Conservation (phyloP, 306 rosid species). For the Inga leiocalycina region DNA sequence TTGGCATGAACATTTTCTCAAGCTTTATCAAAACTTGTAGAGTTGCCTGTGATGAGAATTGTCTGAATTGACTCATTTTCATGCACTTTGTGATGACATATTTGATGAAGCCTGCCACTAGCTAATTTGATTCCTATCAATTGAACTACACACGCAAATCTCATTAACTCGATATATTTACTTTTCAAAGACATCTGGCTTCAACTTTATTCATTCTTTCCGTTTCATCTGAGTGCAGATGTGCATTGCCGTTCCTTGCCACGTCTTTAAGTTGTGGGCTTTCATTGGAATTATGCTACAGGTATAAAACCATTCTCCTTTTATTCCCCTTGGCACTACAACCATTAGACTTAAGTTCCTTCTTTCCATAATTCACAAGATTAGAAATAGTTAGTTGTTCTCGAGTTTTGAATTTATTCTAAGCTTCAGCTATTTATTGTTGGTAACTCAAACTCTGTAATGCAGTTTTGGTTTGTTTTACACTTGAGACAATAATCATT, state of each 20-base stretch:
- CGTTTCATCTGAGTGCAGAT: constrained; percentile 53
- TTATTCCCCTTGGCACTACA: background rate
- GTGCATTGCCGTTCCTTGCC: constrained; percentile 97
- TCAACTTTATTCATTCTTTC: constrained; percentile 27
- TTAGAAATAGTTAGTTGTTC: background rate
- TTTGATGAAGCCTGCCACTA: constrained; percentile 9
- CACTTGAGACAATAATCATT: constrained; percentile 19
- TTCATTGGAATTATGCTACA: constrained; percentile 89
- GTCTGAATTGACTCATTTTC: constrained; percentile 23
- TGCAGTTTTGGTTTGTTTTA: constrained; percentile 16
- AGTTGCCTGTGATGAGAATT: background rate
- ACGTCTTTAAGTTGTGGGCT: constrained; percentile 93
- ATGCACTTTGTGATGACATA: background rate
- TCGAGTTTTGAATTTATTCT: constrained; percentile 1
- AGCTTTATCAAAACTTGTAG: background rate
- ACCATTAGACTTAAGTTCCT: background rate
- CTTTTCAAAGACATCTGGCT: constrained; percentile 2
- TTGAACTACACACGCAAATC: background rate
- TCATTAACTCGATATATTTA: background rate
- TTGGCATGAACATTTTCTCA: background rate
- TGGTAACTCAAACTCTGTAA: background rate
- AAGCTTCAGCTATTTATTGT: background rate
- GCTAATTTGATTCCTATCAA: constrained; percentile 5
- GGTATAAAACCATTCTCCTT: constrained; percentile 47
- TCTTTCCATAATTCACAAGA: background rate